Conservation (phyloP, 306 rosid genomes). For the Glycyrrhiza uralensis region DNA sequence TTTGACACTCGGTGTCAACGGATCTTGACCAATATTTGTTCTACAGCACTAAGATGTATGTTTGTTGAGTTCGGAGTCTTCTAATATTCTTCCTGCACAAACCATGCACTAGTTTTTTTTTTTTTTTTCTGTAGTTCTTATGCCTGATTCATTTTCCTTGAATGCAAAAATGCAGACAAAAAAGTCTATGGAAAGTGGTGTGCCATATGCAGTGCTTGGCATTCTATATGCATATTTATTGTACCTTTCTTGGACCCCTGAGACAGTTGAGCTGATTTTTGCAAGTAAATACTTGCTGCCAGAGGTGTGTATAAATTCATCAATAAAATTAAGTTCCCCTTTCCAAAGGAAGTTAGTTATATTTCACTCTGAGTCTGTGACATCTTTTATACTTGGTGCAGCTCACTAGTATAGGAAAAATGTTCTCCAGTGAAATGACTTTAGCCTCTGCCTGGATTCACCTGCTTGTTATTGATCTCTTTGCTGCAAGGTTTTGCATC, state of each 20-base stretch:
- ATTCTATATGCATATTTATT: slow-evolving; percentile 74
- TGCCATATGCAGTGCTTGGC: slow-evolving; percentile 70
- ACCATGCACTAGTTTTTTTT: background rate
- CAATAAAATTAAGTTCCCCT: background rate
- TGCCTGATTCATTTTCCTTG: slow-evolving; percentile 22
- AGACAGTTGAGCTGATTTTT: slow-evolving; percentile 56
- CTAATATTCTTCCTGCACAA: background rate
- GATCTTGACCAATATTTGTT: too few relatives aligned
- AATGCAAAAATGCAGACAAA: slow-evolving; percentile 58
- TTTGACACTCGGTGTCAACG: too few relatives aligned
- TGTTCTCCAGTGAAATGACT: slow-evolving; percentile 85
- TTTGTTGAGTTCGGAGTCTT: background rate
- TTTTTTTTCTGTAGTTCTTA: background rate
- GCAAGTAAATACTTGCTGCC: slow-evolving; percentile 81
- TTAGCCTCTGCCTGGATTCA: slow-evolving; percentile 96
- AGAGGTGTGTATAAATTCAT: slow-evolving; percentile 53
- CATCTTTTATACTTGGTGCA: slow-evolving; percentile 35
- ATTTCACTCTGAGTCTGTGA: background rate
- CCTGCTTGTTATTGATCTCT: slow-evolving; percentile 74
- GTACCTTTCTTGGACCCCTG: slow-evolving; percentile 88
- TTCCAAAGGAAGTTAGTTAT: background rate
- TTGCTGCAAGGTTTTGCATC: slow-evolving; percentile 72
- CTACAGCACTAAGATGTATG: too few relatives aligned
- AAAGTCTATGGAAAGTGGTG: slow-evolving; percentile 57
- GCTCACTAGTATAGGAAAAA: slow-evolving; percentile 66